Conservation (phyloP, 495 filamentous ascomycete species). For the Terfezia claveryi region DNA sequence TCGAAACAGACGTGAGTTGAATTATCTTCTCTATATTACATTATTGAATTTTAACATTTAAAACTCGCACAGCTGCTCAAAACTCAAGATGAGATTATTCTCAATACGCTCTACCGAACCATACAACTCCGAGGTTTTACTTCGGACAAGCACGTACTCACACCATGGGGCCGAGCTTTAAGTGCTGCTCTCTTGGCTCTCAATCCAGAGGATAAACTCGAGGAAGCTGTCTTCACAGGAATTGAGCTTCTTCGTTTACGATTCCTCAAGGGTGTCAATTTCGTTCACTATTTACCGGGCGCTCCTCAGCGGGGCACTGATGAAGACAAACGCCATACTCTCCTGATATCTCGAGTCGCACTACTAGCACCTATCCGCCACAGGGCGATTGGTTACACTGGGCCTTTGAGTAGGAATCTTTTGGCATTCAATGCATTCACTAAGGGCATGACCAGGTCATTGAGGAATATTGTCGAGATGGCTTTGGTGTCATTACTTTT, state of each 20-base stretch:
- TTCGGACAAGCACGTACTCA: conserved; percentile 47
- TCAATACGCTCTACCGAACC: conserved; percentile 67
- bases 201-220: conserved; percentile 30
- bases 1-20: conserved; percentile 21
- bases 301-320: conserved; percentile 36
- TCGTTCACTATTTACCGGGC: conserved; percentile 33
- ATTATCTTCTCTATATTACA: background rate
- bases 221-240: conserved; percentile 49
- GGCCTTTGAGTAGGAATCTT: conserved; percentile 74
- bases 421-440: conserved; percentile 70
- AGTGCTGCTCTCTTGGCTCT: conserved; percentile 41
- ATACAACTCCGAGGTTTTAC: conserved; percentile 73
- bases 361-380: conserved; percentile 65
- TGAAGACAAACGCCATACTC: conserved; percentile 42
- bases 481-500: conserved; percentile 57
- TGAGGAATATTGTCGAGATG: conserved; percentile 68
- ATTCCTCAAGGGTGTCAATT: conserved; percentile 44
- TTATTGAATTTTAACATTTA: no score
- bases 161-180: conserved; percentile 62
- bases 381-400: conserved; percentile 73
- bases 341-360: conserved; percentile 67
- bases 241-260: conserved; percentile 60
- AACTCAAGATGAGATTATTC: conserved; percentile 47
- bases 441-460: conserved; percentile 48
- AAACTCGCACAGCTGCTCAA: conserved; percentile 23